phyloP scores from a whole-genome alignment of 306 rosid genomes.

The Lagenaria siceraria region DNA sequence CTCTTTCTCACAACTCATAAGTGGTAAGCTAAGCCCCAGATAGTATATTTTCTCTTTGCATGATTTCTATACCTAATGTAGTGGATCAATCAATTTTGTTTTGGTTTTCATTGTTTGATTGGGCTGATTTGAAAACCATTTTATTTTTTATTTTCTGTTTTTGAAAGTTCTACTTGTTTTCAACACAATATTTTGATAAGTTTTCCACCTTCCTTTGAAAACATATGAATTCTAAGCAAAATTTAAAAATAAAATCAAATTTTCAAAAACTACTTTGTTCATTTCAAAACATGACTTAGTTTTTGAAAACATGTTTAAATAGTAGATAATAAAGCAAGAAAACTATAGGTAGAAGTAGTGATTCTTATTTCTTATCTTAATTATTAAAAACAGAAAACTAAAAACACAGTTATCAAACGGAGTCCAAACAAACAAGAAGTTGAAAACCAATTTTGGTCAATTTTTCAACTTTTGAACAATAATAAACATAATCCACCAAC shows the following conservation, averaged over 20 bases:
- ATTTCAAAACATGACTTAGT: not conserved
- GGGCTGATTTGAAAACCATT: not conserved
- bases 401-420: not conserved
- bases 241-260: too few relatives aligned
- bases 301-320: too few relatives aligned
- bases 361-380: too few relatives aligned
- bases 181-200: not conserved
- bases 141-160: too few relatives aligned
- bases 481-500: not conserved
- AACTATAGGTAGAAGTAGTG: not conserved
- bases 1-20: not conserved
- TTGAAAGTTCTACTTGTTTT: not conserved
- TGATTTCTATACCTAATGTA: not conserved
- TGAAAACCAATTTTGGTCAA: not conserved
- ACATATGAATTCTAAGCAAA: not conserved
- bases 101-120: not conserved
- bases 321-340: too few relatives aligned
- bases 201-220: not conserved
- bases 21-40: not conserved
- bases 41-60: not conserved
- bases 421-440: too few relatives aligned
- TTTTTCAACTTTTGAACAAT: not conserved
- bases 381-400: not conserved
- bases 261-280: not conserved
- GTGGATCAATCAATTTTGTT: not conserved